A percentile compares a stretch with the other conserved stretches of the same genome.
phyloP scores from a whole-genome alignment of 768 basidiomycete species.

The Lactarius sp. region DNA sequence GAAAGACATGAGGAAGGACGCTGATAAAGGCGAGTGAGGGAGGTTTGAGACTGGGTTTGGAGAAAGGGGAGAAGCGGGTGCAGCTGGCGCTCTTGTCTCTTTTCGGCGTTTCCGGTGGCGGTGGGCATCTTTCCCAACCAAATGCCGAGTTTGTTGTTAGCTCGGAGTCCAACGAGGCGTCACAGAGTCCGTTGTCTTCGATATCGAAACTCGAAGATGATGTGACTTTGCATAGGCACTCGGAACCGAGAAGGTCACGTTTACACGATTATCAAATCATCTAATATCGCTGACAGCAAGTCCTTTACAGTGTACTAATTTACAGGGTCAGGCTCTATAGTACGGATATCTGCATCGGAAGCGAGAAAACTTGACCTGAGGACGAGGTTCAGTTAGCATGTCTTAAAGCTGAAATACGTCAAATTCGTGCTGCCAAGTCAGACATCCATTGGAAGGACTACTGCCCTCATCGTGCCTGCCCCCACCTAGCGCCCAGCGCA shows the following conservation, averaged over 20 bases:
- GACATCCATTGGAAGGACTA: constrained; percentile 86
- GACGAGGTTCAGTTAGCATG: not conserved
- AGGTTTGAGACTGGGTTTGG: constrained; percentile 72
- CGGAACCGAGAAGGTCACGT: not conserved
- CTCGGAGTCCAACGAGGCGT: constrained; percentile 7
- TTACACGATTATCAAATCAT: not conserved
- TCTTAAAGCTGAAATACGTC: not conserved
- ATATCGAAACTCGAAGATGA: not conserved
- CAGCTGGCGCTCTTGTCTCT: constrained; percentile 6
- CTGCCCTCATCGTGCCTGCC: constrained; percentile 68
- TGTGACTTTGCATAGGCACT: not conserved
- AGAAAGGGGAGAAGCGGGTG: constrained; percentile 76
- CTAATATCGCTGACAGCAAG: too few species aligned
- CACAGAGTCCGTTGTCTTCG: not conserved
- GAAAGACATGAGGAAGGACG: constrained; percentile 85
- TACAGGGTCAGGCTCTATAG: not conserved
- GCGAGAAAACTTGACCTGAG: not conserved
- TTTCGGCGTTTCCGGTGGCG: constrained; percentile 13
- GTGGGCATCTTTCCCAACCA: constrained; percentile 14
- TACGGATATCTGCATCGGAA: not conserved
- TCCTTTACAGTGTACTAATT: not conserved
- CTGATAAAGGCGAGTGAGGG: constrained; percentile 74
- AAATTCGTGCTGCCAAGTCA: constrained; percentile 39
- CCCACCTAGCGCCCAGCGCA: constrained; percentile 72
- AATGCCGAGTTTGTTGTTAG: not conserved